A percentile compares a stretch with the other conserved stretches of the same genome.
Conservation (phyloP, 1,284 basidiomycete genomes). For the Rhodotorula glutinis region DNA sequence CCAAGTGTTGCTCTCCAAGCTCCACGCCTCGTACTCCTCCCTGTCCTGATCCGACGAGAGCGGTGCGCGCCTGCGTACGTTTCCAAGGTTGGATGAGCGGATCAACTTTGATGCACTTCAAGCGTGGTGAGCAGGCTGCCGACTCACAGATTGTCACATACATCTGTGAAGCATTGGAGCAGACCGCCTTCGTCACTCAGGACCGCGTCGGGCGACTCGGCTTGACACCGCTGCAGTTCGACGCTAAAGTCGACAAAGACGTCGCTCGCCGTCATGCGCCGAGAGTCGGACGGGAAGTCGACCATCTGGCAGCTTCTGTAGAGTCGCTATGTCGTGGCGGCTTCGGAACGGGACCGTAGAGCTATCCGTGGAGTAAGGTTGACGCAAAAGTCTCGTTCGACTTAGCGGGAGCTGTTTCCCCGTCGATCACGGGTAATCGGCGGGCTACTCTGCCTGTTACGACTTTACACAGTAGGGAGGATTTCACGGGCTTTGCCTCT, state of each 20-base stretch:
- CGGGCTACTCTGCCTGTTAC: too few relatives aligned
- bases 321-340: too few relatives aligned
- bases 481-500: too few relatives aligned
- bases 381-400: too few relatives aligned
- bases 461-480: too few relatives aligned
- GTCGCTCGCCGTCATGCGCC: not conserved
- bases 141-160: conserved; percentile 1
- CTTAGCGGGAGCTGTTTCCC: too few relatives aligned
- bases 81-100: too few relatives aligned
- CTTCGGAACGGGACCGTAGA: too few relatives aligned
- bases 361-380: too few relatives aligned
- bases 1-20: conserved; percentile 78
- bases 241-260: conserved; percentile 4
- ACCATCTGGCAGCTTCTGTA: not conserved
- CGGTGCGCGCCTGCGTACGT: not conserved
- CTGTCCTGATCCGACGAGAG: conserved; percentile 45
- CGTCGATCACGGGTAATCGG: too few relatives aligned
- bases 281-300: not conserved
- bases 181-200: not conserved
- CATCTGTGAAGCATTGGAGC: not conserved
- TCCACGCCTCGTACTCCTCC: conserved; percentile 61
- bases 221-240: not conserved
- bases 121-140: not conserved
- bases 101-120: not conserved
- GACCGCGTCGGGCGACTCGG: not conserved